These are phyloP conservation scores for Botrytis galanthina DNA, from an alignment of 2,329 filamentous ascomycete genomes.

Conservation along the genomic window DNA sequence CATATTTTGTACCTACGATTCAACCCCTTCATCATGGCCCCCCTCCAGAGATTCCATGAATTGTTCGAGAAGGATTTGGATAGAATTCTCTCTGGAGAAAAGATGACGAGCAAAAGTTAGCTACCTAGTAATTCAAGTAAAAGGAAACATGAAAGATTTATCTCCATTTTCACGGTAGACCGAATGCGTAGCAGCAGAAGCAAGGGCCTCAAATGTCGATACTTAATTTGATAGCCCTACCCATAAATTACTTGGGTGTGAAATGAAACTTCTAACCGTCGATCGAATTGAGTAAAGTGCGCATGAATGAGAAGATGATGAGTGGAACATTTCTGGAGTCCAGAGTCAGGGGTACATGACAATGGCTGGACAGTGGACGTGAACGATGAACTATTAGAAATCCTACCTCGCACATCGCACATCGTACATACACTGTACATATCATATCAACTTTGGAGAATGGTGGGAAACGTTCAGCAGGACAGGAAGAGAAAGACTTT, in stretches of 20 bases:
- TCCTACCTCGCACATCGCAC: neutral
- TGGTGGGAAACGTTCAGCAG: neutral
- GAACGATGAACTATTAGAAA: neutral
- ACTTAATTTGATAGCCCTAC: conserved; percentile 12
- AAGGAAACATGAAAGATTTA: neutral
- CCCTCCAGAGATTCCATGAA: conserved; percentile 3
- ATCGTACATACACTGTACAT: neutral
- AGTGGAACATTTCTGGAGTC: neutral
- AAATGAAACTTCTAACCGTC: conserved; percentile 12
- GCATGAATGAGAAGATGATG: neutral
- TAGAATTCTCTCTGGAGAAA: neutral
- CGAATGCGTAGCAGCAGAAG: neutral
- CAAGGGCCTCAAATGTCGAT: neutral
- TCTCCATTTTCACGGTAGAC: neutral
- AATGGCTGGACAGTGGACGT: conserved; percentile 6
- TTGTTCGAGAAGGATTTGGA: conserved; percentile 10
- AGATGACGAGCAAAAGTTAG: neutral
- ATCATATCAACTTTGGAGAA: neutral
- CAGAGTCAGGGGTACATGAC: conserved; percentile 17
- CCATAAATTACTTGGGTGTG: neutral
- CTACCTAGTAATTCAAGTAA: neutral
- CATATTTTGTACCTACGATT: neutral
- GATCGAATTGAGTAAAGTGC: conserved; percentile 2
- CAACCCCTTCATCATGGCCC: neutral
- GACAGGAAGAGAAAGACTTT: neutral